Conservation (phyloP, 2,329 filamentous ascomycete species). For the Coniochaeta hoffmannii region DNA sequence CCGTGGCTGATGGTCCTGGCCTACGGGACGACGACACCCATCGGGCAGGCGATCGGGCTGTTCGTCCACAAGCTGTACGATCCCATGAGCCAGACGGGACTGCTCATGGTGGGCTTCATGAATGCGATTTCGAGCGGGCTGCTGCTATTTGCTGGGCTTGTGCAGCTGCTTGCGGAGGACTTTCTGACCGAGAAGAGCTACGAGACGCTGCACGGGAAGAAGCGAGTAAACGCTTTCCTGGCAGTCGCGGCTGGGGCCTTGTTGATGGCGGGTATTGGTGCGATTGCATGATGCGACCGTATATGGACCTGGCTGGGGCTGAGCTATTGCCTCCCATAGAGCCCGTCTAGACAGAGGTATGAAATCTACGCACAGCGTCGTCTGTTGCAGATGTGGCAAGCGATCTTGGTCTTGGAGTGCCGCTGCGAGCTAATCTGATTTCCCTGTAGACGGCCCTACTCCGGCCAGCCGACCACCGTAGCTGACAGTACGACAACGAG, state of each 20-base stretch:
- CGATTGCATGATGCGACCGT: slow-evolving; percentile 49
- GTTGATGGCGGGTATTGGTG: slow-evolving; percentile 65
- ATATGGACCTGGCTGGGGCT: neutral
- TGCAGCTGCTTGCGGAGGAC: slow-evolving; percentile 79
- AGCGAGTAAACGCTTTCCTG: slow-evolving; percentile 54
- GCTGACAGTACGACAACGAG: too few species aligned
- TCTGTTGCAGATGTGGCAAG: too few species aligned
- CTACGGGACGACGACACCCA: slow-evolving; percentile 69
- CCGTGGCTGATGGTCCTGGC: slow-evolving; percentile 80
- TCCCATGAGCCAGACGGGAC: slow-evolving; percentile 64
- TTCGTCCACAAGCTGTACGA: slow-evolving; percentile 74
- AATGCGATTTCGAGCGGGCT: slow-evolving; percentile 79
- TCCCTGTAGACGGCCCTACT: too few species aligned
- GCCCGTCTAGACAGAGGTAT: too few species aligned
- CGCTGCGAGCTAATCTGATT: too few species aligned
- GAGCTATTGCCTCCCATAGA: too few species aligned
- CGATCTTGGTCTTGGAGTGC: too few species aligned
- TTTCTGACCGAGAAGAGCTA: slow-evolving; percentile 73
- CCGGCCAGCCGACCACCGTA: too few species aligned
- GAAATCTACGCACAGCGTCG: too few species aligned
- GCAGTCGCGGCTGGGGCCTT: slow-evolving; percentile 57
- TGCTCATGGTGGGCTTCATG: slow-evolving; percentile 80
- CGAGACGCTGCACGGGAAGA: slow-evolving; percentile 53
- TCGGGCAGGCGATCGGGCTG: slow-evolving; percentile 78
- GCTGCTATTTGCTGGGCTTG: slow-evolving; percentile 73